These are phyloP conservation scores for Drechslerella dactyloides DNA, from an alignment of 2,329 filamentous ascomycete species.

Conservation along the genomic window DNA sequence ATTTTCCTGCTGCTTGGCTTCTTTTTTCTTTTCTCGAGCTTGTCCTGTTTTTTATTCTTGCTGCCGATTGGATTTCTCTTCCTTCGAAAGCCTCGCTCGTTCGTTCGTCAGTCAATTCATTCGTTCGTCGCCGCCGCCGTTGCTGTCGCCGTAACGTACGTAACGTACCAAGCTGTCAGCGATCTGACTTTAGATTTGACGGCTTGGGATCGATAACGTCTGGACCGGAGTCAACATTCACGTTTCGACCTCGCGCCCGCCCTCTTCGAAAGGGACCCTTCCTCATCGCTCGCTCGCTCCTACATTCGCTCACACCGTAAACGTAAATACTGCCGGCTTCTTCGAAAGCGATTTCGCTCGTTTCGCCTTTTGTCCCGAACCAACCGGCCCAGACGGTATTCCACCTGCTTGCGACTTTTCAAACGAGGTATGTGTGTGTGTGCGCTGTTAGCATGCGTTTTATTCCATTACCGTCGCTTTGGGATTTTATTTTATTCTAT, in stretches of 20 bases:
- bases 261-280: constrained; percentile 1
- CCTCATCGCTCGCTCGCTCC: not conserved
- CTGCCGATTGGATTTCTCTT: not conserved
- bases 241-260: constrained; percentile 1
- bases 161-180: not conserved
- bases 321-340: too few species aligned
- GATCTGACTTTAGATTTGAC: not conserved
- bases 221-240: too few species aligned
- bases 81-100: constrained; percentile 34
- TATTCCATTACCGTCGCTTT: too few species aligned
- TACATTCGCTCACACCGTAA: not conserved
- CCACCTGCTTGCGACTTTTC: not conserved
- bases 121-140: too few species aligned
- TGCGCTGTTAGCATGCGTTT: too few species aligned
- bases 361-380: not conserved
- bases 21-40: constrained; percentile 15
- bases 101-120: constrained; percentile 19
- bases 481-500: too few species aligned
- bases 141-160: too few species aligned
- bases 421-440: not conserved
- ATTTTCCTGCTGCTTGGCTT: constrained; percentile 19
- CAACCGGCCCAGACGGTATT: not conserved
- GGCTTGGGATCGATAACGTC: too few species aligned
- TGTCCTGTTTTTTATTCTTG: constrained; percentile 24
- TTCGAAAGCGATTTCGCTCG: constrained; percentile 5